Base-by-base conservation (phyloP, 768 basidiomycete genomes). In the Suillus luteus region DNA sequence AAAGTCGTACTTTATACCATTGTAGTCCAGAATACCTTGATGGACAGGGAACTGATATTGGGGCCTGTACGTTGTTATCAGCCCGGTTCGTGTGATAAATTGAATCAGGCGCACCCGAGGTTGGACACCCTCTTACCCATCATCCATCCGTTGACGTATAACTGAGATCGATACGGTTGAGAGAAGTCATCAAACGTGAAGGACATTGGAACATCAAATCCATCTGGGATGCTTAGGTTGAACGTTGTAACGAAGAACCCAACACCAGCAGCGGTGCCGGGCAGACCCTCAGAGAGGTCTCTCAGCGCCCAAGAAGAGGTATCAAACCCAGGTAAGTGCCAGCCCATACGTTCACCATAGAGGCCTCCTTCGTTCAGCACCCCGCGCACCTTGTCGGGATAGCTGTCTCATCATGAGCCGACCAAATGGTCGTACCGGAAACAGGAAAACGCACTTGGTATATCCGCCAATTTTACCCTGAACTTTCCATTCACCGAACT, bases 101-200 rank as follows among this genome's bases (percentile, higher is more conserved):
- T 35, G 37, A 46, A 62, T 14, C 41, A 40, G 15, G 72, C 82
- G 63, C 65, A 86, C 90, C 89, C 89, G 1, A 90, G 81, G 69
- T 90, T 88, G 15, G 77, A 86, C n/a, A 89, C 81, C 22, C 87
- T 74, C 76, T 93, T 93, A 10, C 92, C 93, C 85, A 91, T 91
- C 85, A 90, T 89, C 93, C 93, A 95, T 14, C 92, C 93, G 68
- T 95, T 93, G 22, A 94, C 88, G 64, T 91, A 93, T 48, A 94
- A 67, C 51, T 86, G 79, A 3, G 88, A 86, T 17, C 92, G 83
- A 69, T 92, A 93, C 27, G 90, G 82, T 68, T 90, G 86, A 5
- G 81, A 81, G 1, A 81, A 73, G 55, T 87, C 82, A 55, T 86
- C 83, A 70, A 93, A 93, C 1, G 81, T 85, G 71, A 93, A 91